Base-by-base conservation (phyloP, 176 grass and related monocot genomes). In the Cymbopogon citratus region DNA sequence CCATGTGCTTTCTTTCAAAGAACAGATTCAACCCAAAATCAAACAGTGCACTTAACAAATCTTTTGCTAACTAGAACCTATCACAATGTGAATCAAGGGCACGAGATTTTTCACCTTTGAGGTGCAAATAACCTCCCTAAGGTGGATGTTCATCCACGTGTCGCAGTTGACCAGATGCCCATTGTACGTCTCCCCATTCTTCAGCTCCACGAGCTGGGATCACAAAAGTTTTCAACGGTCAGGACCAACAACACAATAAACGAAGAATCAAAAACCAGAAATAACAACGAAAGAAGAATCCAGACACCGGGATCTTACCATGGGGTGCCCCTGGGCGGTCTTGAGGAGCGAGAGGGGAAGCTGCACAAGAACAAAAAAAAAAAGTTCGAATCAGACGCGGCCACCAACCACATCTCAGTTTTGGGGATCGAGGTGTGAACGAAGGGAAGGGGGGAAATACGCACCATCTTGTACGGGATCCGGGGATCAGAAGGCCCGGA, bases 61-160 rank as follows among this genome's bases (percentile, higher is more conserved):
- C 23, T 44, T 57, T 15, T 15, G 25, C n/a, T 71, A 3, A 27
- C 59, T 27, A 60, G n/a, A 85, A 64, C 51, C 16, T 12, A 77
- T 29, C 9, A 74, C 16, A 29, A 48, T 18, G 75, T 26, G 24
- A 33, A 63, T 34, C 51, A 1, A 9, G 66, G 34, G 74, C 57
- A 60, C 18, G 1, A 23, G 16, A 35, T 24, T 69, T 67, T 31
- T 84, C 75, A 99, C 96, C 96, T 99, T 99, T 38, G 96, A 99
- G 40, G 96, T 99, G 74, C 96, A 99, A 72, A 99, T 99, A 77
- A 99, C 97, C 85, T 99, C 97, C 66, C 97, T 83, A 40, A 99
- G 97, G 80, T 99, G 97, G 60, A 99, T 99, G 80, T 99, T 99
- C 97, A 99, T 99, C 97, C 97, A 99, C 45, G 97, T 99, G 75